Base-by-base conservation (phyloP, 768 basidiomycete species). In the Mycena vulgaris region DNA sequence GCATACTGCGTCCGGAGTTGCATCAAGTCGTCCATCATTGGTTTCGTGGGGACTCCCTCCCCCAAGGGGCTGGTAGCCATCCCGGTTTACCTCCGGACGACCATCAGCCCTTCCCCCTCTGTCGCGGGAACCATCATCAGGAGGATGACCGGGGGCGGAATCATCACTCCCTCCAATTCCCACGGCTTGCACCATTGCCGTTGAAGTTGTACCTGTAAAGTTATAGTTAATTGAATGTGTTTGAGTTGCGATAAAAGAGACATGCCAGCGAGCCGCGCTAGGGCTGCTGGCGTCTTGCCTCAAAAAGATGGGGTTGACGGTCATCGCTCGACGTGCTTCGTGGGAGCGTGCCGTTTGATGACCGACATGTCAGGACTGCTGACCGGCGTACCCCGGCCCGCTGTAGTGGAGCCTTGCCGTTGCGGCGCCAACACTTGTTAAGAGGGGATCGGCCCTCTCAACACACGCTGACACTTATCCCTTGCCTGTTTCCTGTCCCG, bases 371-470 rank as follows among this genome's bases (percentile, higher is more conserved):
- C 66, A 68, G 67, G 67, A 62, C 19, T 58, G 68, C 67, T 62
- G 59, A 60, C 67, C 67, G 51, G 51, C 60, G 45, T 52, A 62
- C 67, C 60, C 67, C 60, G 68, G 37, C 42, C 47, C 35, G 31
- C 51, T 53, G 62, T 68, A 49, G 25, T 47, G n/a, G 47, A 25
- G 40, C 45, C 60, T 53, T 40, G 66, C 66, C 49, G 60, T 68
- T 68, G 59, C 35, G 35, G 59, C 47, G 42, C 14, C 30, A 17
- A 21, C 27, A 7, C 31, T 33, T 27, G 7, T 19, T 14, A 17
- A 25, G 25, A 3, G 17, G 33, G 56, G 25, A 49, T 25, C 21
- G n/a, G 23, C 16, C 17, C 31, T 31, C 23, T 28, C n/a, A n/a
- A n/a, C 25, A n/a, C 14, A 16, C 42, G 21, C 3, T n/a, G 16